Evolutionary conservation across 495 filamentous ascomycete species (phyloP).

Genomic region (Annulohypoxylon maeteangense): DNA sequence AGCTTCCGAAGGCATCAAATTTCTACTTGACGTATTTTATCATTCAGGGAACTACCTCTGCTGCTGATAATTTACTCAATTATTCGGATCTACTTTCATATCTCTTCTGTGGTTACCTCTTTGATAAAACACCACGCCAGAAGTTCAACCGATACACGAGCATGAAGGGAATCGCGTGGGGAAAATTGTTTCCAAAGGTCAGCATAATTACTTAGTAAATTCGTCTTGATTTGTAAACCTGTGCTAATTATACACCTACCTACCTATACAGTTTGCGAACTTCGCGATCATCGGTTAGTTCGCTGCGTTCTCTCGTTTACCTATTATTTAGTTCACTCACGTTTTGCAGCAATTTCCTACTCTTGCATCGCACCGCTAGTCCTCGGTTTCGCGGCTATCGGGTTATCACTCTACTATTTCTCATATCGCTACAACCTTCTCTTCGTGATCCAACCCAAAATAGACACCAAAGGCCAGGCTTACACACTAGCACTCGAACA

Average conservation of each 20-base stretch:
- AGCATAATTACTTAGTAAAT: conserved; percentile 80
- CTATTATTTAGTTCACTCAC: conserved; percentile 10
- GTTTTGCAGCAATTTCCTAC: conserved; percentile 73
- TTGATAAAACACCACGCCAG: conserved; percentile 73
- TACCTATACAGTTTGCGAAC: conserved; percentile 80
- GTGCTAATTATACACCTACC: conserved; percentile 21
- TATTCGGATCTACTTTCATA: conserved; percentile 60
- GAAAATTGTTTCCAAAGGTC: conserved; percentile 68
- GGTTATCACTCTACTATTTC: conserved; percentile 81
- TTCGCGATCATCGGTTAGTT: conserved; percentile 73
- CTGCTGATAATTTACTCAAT: conserved; percentile 67
- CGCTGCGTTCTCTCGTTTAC: neutral
- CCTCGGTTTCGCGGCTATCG: conserved; percentile 81
- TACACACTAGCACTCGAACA: conserved; percentile 86
- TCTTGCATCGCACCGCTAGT: conserved; percentile 91
- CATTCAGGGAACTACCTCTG: conserved; percentile 81
- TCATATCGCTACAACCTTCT: conserved; percentile 89
- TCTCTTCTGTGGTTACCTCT: conserved; percentile 71
- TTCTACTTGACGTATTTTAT: conserved; percentile 93
- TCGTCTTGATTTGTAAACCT: conserved; percentile 59
- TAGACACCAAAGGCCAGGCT: conserved; percentile 85
- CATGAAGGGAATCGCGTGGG: conserved; percentile 61
- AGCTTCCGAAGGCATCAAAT: conserved; percentile 83
- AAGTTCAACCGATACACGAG: conserved; percentile 80
- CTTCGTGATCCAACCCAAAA: conserved; percentile 77